Evolutionary conservation across 2,329 filamentous ascomycete species (phyloP), one percentile per base, ranked within the genome.

Genomic region (Elsinoe australis): DNA sequence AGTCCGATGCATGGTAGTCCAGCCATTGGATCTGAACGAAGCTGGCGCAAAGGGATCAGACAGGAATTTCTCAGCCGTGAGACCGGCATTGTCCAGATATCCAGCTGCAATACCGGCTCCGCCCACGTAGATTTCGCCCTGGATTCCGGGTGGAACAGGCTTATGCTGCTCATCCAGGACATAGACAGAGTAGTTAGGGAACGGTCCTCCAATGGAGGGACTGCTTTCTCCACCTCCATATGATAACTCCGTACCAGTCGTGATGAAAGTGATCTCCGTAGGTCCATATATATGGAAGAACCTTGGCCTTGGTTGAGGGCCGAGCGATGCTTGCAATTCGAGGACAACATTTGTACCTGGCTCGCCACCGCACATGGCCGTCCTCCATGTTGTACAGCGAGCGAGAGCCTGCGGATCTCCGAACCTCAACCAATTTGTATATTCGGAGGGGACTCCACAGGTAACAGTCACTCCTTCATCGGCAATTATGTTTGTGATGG

Each of bases 41-140:
- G 33, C 4, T 15, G 33, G 33, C 12, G 33, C n/a, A 18, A 36
- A 19, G 6, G 26, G 29, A 39, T 49, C n/a, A 15, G 32, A 8
- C 9, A 50, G 5, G 41, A 50, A 50, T 14, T 34, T 36, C 2
- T 26, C 32, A 6, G 15, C 8, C 5, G 49, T 50, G 6, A 47
- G n/a, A 22, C 14, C 19, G 14, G 32, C 4, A n/a, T 39, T 17
- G 44, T 60, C 55, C 0, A 68, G 41, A 45, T 71, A 71, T 1
- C 66, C 66, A 18, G 48, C 12, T 1, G 60, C 57, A 2, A 70
- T 60, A 4, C 64, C 65, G 2, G 58, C 52, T 3, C 70, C 69
- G 10, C 58, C 66, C 22, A 75, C 59, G 21, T 39, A 60, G 4
- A 75, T 60, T 51, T 74, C 70, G 3, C 73, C 73, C 0, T 63